Conservation (phyloP, 371 early-diverging fungal genomes). For the Mortierella sp. region DNA sequence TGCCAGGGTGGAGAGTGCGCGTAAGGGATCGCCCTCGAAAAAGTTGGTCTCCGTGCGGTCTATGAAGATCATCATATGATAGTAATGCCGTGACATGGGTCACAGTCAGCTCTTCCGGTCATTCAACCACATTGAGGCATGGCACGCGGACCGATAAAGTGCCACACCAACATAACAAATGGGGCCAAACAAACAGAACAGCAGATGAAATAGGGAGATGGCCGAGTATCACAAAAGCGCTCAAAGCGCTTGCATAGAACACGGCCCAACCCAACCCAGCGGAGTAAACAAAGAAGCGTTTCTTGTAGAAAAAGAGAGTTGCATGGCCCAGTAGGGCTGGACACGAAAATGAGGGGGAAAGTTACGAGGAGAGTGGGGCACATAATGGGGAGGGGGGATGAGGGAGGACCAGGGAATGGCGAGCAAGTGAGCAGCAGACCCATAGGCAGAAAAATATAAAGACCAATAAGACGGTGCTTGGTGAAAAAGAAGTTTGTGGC, state of each 20-base stretch:
- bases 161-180: too few species aligned
- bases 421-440: too few species aligned
- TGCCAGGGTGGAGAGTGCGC: slow-evolving; percentile 84
- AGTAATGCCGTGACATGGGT: slow-evolving; percentile 5
- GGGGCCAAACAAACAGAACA: not conserved
- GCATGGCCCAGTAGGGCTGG: too few species aligned
- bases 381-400: too few species aligned
- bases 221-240: not conserved
- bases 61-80: slow-evolving; percentile 49
- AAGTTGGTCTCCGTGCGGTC: slow-evolving; percentile 85
- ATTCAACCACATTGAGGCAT: slow-evolving; percentile 1
- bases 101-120: slow-evolving; percentile 8
- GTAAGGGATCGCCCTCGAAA: slow-evolving; percentile 88
- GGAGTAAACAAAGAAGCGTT: not conserved
- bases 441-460: too few species aligned
- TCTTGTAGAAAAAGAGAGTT: too few species aligned
- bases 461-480: too few species aligned
- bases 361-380: too few species aligned
- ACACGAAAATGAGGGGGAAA: too few species aligned
- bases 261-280: not conserved
- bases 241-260: not conserved
- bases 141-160: slow-evolving; percentile 10
- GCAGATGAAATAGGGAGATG: not conserved
- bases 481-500: too few species aligned
- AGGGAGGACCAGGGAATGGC: too few species aligned